Evolutionary conservation across 169 alveolate species (phyloP).

Genomic region (Eimeria zaria): DNA sequence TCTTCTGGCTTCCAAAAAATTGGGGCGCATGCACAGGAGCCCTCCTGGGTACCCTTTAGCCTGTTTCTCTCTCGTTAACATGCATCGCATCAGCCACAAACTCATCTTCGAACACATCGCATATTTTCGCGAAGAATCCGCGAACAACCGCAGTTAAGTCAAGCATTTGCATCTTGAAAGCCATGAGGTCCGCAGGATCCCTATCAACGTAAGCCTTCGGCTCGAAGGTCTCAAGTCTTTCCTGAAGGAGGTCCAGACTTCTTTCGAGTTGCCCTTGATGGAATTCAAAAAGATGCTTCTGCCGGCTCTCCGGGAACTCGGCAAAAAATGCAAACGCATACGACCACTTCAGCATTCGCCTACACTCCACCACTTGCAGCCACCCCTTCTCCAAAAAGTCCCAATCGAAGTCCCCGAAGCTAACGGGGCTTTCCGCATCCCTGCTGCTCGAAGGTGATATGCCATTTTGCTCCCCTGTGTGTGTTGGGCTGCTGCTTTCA

Average conservation of each 20-base stretch:
- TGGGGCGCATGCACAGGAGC: constrained; percentile 5
- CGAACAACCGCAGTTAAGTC: constrained; percentile 80
- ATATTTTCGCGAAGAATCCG: constrained; percentile 79
- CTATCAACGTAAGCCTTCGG: constrained; percentile 37
- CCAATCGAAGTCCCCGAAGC: constrained; percentile 78
- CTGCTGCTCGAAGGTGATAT: not conserved
- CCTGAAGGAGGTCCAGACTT: constrained; percentile 82
- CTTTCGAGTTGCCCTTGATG: constrained; percentile 85
- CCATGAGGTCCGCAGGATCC: constrained; percentile 63
- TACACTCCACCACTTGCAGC: constrained; percentile 81
- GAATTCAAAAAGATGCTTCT: constrained; percentile 81
- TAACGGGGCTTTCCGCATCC: constrained; percentile 10
- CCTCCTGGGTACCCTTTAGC: not conserved
- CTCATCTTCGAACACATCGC: constrained; percentile 82
- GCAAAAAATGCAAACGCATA: constrained; percentile 83
- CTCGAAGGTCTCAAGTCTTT: constrained; percentile 56
- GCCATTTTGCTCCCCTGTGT: constrained; percentile 26
- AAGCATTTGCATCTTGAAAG: constrained; percentile 72
- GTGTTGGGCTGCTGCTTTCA: constrained; percentile 36
- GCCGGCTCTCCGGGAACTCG: constrained; percentile 24
- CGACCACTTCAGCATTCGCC: constrained; percentile 84
- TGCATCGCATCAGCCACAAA: constrained; percentile 68
- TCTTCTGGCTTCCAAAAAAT: not conserved
- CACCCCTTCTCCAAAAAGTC: constrained; percentile 82
- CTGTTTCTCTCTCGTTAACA: constrained; percentile 43